phyloP scores from a whole-genome alignment of 768 basidiomycete species.

The Neoboletus magnificus region DNA sequence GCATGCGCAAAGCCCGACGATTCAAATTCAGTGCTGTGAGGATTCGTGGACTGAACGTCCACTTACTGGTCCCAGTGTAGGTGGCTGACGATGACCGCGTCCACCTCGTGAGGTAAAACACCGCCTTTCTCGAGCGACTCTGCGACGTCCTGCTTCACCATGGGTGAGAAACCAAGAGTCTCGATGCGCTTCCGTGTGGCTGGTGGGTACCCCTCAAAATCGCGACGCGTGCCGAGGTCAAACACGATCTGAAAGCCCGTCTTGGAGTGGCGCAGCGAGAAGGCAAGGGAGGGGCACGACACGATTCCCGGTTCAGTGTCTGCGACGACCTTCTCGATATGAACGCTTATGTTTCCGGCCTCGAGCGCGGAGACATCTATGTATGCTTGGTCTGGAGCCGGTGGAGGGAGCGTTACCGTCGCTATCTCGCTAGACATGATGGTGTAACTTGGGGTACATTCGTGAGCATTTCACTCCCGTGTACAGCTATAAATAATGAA shows the following conservation, averaged over 20 bases:
- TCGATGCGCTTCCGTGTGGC: slow-evolving; percentile 21
- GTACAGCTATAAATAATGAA: neutral
- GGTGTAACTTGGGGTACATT: neutral
- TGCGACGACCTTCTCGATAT: slow-evolving; percentile 37
- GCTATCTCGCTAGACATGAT: slow-evolving; percentile 3
- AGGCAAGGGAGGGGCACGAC: slow-evolving; percentile 46
- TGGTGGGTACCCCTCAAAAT: slow-evolving; percentile 43
- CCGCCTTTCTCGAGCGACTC: slow-evolving; percentile 54
- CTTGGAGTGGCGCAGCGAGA: slow-evolving; percentile 48
- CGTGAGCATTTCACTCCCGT: no score
- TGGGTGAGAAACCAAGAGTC: neutral
- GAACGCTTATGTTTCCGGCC: slow-evolving; percentile 42
- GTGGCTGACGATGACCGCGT: slow-evolving; percentile 49
- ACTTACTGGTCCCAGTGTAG: slow-evolving; percentile 48
- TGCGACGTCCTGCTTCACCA: slow-evolving; percentile 36
- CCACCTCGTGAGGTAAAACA: slow-evolving; percentile 39
- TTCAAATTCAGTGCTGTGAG: neutral
- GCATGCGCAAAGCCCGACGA: neutral
- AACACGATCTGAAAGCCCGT: slow-evolving; percentile 43
- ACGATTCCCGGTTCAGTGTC: slow-evolving; percentile 29
- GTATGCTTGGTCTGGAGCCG: slow-evolving; percentile 43
- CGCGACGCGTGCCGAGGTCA: slow-evolving; percentile 54
- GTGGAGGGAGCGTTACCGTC: slow-evolving; percentile 9
- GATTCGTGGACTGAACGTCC: neutral
- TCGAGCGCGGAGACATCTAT: slow-evolving; percentile 55